phyloP scores from a whole-genome alignment of 2,329 filamentous ascomycete genomes.

The Didymella keratinophila region DNA sequence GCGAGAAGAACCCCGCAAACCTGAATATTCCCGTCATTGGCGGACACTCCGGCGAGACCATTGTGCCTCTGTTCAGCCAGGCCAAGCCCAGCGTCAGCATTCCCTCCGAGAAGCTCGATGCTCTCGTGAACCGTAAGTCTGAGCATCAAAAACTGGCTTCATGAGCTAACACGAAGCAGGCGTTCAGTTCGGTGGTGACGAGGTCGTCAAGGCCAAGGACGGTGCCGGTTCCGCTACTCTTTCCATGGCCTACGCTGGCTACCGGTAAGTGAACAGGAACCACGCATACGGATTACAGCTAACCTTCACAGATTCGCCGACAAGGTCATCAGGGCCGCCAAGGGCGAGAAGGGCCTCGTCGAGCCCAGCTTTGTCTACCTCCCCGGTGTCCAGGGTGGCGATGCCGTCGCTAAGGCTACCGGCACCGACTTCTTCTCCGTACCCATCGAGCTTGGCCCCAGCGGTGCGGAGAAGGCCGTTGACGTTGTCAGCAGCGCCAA shows the following conservation, averaged over 20 bases:
- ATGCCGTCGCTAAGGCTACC: slow-evolving; percentile 82
- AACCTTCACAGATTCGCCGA: slow-evolving; percentile 77
- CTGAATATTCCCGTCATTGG: slow-evolving; percentile 91
- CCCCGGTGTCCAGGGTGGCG: slow-evolving; percentile 85
- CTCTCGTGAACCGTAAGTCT: slow-evolving; percentile 80
- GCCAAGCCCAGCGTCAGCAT: slow-evolving; percentile 80
- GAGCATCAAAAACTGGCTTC: neutral
- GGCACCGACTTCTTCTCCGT: slow-evolving; percentile 95
- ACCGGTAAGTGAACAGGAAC: slow-evolving; percentile 66
- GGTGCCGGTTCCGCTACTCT: slow-evolving; percentile 89
- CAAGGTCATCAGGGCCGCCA: slow-evolving; percentile 86
- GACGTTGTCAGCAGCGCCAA: slow-evolving; percentile 81
- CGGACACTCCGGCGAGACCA: slow-evolving; percentile 97
- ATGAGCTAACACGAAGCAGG: slow-evolving; percentile 51
- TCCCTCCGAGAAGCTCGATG: slow-evolving; percentile 87
- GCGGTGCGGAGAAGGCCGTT: slow-evolving; percentile 83
- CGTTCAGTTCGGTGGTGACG: slow-evolving; percentile 97
- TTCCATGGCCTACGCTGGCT: slow-evolving; percentile 95
- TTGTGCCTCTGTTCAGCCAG: slow-evolving; percentile 96
- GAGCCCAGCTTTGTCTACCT: slow-evolving; percentile 98
- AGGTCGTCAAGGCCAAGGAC: slow-evolving; percentile 95
- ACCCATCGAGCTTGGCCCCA: slow-evolving; percentile 87
- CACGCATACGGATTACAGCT: slow-evolving; percentile 6
- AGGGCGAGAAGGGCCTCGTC: slow-evolving; percentile 90
- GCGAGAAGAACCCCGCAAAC: slow-evolving; percentile 82